A percentile compares a stretch with the other conserved stretches of the same genome.
phyloP scores from a whole-genome alignment of 306 rosid genomes.

The Pachyrhizus erosus region DNA sequence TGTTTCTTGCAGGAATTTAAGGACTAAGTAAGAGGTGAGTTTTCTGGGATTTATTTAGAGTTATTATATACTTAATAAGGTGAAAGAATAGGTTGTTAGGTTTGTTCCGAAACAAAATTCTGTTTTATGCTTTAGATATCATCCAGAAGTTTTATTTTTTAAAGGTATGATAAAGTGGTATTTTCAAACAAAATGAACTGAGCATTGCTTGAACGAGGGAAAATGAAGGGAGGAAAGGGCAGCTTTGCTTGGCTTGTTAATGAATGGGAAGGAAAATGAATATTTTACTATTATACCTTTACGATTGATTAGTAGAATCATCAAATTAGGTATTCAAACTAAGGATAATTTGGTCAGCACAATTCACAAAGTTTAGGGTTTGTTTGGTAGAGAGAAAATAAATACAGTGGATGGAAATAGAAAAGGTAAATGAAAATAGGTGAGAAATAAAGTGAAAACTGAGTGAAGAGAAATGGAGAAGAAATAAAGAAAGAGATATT shows the following conservation, averaged over 20 bases:
- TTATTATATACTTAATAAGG: not conserved
- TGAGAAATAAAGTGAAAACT: too few relatives aligned
- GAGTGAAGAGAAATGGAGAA: too few relatives aligned
- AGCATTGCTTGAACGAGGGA: not conserved
- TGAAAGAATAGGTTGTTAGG: conserved; percentile 16
- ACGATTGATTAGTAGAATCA: not conserved
- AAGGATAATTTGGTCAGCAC: not conserved
- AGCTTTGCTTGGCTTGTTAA: not conserved
- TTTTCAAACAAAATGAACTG: conserved; percentile 17
- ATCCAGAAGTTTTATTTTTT: not conserved
- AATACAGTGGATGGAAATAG: too few relatives aligned
- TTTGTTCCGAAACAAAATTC: conserved; percentile 10
- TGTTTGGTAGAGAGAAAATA: too few relatives aligned
- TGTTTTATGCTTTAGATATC: not conserved
- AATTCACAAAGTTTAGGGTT: not conserved
- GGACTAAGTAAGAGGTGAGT: not conserved
- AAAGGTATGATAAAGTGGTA: not conserved
- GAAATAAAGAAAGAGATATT: too few relatives aligned
- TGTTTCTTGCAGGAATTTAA: not conserved
- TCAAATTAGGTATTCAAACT: not conserved
- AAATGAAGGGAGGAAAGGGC: not conserved
- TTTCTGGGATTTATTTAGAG: not conserved
- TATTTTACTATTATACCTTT: not conserved
- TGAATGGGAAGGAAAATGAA: not conserved
- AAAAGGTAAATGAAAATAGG: too few relatives aligned